Base-by-base conservation (phyloP, 176 grass and related monocot species). In the Raddia distichophylla region DNA sequence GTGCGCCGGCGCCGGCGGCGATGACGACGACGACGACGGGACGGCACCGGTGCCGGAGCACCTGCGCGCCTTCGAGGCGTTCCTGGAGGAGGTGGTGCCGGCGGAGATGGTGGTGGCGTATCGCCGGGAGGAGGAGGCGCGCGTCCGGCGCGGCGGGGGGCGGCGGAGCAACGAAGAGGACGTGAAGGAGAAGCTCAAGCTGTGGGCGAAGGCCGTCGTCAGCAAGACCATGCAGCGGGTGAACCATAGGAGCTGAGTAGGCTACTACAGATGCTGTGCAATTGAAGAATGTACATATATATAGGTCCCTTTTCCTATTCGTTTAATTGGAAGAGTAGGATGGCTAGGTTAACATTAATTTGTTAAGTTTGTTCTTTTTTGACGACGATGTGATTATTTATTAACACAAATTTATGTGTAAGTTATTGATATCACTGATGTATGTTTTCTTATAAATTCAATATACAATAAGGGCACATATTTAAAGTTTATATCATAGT, bases 121-220 rank as follows among this genome's bases (percentile, higher is more conserved):
- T 40, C 35, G 47, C 4, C 70, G 62, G 47, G 76, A 75, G 52
- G 75, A 75, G 52, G 75, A 79, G 73, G 67, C 27, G 53, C 71
- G 85, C 2, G 53, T 47, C 40, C 86, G 66, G 70, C 69, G 61
- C 14, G 80, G 74, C 0, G 67, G 60, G 8, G 17, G 47, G 71
- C 71, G n/a, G 10, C 64, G 40, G 43, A 53, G 67, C 88, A 3
- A 18, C 10, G 59, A 73, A 40, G 78, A 89, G 18, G 83, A 82
- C 59, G 5, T 82, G n/a, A 77, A 90, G 73, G 88, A 77, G 67
- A 90, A 86, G 83, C 88, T 90, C 82, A 86, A 65, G 83, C 60
- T 90, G n/a, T 90, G 88, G 88, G 88, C 88, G 1, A 90, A 77
- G 42, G 78, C 77, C 3, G 83, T 90, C 40, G 83, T 45, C 50